A percentile compares a stretch with the other conserved stretches of the same genome.
These are phyloP conservation scores for Neurospora sp. DNA, from an alignment of 495 filamentous ascomycete species.

Conservation along the genomic window DNA sequence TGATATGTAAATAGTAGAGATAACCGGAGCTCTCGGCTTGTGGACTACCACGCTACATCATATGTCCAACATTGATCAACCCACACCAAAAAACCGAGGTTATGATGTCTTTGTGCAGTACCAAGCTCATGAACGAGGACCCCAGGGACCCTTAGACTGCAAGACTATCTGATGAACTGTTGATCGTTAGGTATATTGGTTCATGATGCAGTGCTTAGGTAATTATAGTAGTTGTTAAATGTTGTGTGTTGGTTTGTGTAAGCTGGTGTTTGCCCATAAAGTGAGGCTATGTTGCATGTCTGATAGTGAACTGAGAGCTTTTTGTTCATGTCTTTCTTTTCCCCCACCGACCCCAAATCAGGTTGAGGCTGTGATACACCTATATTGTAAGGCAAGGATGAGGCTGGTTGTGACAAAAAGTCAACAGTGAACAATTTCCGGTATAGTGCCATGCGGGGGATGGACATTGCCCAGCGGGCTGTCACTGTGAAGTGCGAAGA, in stretches of 20 bases:
- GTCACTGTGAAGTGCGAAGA: background rate
- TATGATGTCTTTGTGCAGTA: background rate
- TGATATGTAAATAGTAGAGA: background rate
- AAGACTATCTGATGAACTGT: background rate
- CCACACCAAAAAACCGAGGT: background rate
- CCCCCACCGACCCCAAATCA: background rate
- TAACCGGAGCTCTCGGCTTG: background rate
- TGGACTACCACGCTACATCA: background rate
- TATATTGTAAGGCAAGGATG: background rate
- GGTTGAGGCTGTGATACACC: background rate
- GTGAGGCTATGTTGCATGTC: background rate
- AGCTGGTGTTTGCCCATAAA: background rate
- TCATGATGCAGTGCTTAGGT: background rate
- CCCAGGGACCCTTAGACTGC: background rate
- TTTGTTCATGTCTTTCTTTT: background rate
- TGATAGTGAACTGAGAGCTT: background rate
- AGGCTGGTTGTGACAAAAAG: background rate
- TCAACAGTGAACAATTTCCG: background rate
- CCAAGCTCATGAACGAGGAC: background rate
- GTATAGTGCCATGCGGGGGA: background rate
- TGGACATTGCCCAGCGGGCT: background rate
- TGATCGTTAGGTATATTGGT: background rate
- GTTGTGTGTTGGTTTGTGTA: background rate
- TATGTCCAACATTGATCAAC: background rate
- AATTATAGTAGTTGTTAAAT: background rate